Conservation (phyloP, 371 early-diverging fungal species). For the Mortierella sp. region DNA sequence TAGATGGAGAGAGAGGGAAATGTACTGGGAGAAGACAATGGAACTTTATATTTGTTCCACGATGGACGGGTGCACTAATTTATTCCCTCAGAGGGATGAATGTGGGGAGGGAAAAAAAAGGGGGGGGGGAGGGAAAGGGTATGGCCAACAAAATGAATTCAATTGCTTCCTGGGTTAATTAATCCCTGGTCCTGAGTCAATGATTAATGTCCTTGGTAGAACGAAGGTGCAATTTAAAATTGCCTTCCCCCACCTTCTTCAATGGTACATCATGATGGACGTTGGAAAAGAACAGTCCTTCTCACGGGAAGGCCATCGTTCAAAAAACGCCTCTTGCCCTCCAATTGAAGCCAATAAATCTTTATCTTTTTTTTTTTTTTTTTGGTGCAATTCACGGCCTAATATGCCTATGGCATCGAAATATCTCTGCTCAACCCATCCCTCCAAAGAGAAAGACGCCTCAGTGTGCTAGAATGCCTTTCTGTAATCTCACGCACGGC, state of each 20-base stretch:
- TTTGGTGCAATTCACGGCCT: too few relatives aligned
- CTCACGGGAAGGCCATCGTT: background rate
- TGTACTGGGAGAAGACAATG: background rate
- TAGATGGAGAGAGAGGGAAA: background rate
- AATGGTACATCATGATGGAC: background rate
- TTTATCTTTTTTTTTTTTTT: too few relatives aligned
- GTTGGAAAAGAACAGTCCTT: background rate
- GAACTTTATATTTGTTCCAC: background rate
- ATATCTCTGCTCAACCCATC: background rate
- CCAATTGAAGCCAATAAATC: too few relatives aligned
- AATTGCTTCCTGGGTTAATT: background rate
- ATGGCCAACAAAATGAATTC: background rate
- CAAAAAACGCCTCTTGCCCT: background rate
- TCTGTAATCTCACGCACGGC: background rate
- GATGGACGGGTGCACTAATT: background rate
- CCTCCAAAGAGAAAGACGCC: background rate
- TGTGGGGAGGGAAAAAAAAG: background rate
- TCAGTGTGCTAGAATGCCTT: background rate
- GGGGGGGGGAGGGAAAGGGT: background rate
- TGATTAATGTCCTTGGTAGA: too few relatives aligned
- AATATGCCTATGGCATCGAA: background rate
- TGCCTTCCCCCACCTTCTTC: too few relatives aligned
- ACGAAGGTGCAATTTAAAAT: too few relatives aligned
- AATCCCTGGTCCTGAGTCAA: background rate
- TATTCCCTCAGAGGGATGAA: slow-evolving; percentile 1